Evolutionary conservation across 371 early-diverging fungal species (phyloP).

Genomic region (Lichtheimia hyalospora): DNA sequence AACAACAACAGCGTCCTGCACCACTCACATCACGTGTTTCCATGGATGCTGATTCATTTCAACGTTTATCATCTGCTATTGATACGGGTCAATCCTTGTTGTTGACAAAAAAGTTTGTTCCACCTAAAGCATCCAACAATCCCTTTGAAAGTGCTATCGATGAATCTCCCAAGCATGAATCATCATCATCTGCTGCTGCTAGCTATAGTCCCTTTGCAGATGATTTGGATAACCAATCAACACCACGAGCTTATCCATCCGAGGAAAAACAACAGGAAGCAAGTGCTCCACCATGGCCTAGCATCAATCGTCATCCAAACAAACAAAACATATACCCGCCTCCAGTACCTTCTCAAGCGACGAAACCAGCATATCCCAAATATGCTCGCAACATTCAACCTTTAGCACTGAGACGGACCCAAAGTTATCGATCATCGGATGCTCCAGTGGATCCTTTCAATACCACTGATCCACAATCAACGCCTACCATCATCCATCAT

Average conservation of each 20-base stretch:
- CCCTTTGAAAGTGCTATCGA: slow-evolving; percentile 18
- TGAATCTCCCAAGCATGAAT: slow-evolving; percentile 9
- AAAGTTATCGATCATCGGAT: slow-evolving; percentile 16
- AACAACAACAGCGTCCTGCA: slow-evolving; percentile 18
- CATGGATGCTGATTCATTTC: slow-evolving; percentile 26
- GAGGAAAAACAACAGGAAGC: slow-evolving; percentile 2
- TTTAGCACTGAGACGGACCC: slow-evolving; percentile 25
- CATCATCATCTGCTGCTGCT: background rate
- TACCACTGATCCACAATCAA: background rate
- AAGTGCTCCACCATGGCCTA: slow-evolving; percentile 6
- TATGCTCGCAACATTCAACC: slow-evolving; percentile 30
- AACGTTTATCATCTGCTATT: slow-evolving; percentile 14
- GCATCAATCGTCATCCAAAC: slow-evolving; percentile 30
- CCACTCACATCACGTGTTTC: slow-evolving; percentile 28
- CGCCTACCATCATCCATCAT: background rate
- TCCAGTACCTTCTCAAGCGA: slow-evolving; percentile 42
- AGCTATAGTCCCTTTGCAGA: slow-evolving; percentile 7
- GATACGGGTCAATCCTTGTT: slow-evolving; percentile 41
- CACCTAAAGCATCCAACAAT: slow-evolving; percentile 26
- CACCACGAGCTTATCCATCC: background rate
- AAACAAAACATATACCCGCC: slow-evolving; percentile 32
- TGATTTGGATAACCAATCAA: background rate
- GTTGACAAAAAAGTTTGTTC: slow-evolving; percentile 41
- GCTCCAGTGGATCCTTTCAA: slow-evolving; percentile 4
- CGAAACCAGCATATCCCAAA: slow-evolving; percentile 40